phyloP scores from a whole-genome alignment of 768 basidiomycete species.

The Polyporus arcularius region DNA sequence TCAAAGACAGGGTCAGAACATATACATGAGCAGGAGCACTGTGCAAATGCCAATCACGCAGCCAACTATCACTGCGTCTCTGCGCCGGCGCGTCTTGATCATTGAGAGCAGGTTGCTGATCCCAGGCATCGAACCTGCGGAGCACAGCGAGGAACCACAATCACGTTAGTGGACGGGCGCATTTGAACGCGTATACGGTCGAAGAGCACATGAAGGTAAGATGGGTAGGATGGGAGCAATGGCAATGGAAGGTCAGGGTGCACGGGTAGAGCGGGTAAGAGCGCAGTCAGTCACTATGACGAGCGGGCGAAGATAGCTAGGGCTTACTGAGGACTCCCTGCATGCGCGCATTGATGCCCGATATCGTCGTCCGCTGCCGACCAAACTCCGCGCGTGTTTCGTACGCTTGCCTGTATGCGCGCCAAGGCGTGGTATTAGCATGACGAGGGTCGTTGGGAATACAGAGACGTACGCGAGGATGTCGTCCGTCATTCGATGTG shows the following conservation, averaged over 20 bases:
- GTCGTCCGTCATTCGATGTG: constrained; percentile 93
- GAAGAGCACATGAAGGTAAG: background rate
- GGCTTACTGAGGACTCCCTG: constrained; percentile 75
- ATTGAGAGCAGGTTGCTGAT: constrained; percentile 88
- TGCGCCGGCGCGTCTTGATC: constrained; percentile 88
- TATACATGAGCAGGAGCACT: constrained; percentile 58
- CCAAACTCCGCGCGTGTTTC: constrained; percentile 93
- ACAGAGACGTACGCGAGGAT: constrained; percentile 68
- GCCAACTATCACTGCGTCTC: constrained; percentile 90
- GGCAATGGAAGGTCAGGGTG: background rate
- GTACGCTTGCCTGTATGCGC: constrained; percentile 80
- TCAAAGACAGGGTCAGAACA: constrained; percentile 25
- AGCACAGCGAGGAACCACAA: background rate
- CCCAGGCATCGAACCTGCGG: constrained; percentile 85
- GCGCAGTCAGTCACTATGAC: background rate
- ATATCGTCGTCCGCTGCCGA: constrained; percentile 73
- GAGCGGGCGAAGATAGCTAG: background rate
- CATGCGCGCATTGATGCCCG: constrained; percentile 85
- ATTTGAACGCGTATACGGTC: background rate
- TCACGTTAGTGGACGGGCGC: background rate
- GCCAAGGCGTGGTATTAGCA: background rate
- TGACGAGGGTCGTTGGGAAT: too few species aligned
- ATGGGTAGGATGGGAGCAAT: background rate
- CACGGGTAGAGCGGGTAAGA: background rate
- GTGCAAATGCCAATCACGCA: constrained; percentile 84